Evolutionary conservation across 306 rosid species (phyloP), one percentile per base, ranked within the genome.

Genomic region (Quercus parvula): DNA sequence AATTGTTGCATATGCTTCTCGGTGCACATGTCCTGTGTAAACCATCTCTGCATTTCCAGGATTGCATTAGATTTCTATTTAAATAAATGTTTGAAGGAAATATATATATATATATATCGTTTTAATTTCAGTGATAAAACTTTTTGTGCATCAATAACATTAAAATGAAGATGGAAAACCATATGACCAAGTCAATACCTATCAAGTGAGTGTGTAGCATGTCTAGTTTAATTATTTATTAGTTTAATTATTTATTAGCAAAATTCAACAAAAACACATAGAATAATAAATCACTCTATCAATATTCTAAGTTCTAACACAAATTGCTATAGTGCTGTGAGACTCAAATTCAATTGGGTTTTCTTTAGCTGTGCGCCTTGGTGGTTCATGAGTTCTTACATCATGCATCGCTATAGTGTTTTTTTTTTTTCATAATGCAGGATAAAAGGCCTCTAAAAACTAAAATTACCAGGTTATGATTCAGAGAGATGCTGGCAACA

Each of bases 1-100:
- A 78, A 95, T 95, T 68, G 98, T 95, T 70, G 97, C 99, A 81
- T 91, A 93, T 44, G 99, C 99, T 88, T 95, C 92, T 76, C 97
- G 78, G 9, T 55, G 85, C 55, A 70, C 84, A 81, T 94, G 90
- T 59, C 97, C 94, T 15, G 87, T 81, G 85, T 86, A 90, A 55
- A 83, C 85, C 76, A 86, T 18, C 85, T 90, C 98, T 94, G 94
- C 51, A 68, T 75, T 82, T 63, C 75, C 87, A 79, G 58, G 44
- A 87, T 75, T 71, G 58, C 79, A 71, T 68, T 71, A 59, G 31
- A 77, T 69, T 28, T 56, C 18, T 71, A 25, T 78, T 49, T 70
- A 80, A 24, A 18, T 80, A 46, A n/a, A 70, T 31, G 27, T 70
- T 57, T 49, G 61, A 67, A 69, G 7, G 62, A 46, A 61, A 81